Conservation (phyloP, 768 basidiomycete species). For the Xerocomellus amylosporus region DNA sequence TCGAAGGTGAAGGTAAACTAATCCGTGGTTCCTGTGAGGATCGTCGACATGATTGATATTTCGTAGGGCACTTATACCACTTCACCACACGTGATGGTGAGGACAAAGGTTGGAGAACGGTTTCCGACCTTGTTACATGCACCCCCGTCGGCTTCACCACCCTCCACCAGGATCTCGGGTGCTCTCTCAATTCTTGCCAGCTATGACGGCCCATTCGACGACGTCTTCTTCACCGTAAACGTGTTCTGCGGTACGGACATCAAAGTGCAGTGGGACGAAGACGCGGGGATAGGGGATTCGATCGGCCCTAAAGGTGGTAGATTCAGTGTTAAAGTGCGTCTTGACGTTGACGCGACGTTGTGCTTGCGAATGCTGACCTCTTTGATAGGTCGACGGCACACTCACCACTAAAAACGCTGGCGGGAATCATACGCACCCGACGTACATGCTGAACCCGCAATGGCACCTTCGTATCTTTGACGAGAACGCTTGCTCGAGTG, state of each 20-base stretch:
- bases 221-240: conserved; percentile 67
- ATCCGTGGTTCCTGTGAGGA: neutral
- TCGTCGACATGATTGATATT: neutral
- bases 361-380: neutral
- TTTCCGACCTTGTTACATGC: conserved; percentile 24
- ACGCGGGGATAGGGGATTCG: conserved; percentile 13
- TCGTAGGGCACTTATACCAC: conserved; percentile 44
- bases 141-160: neutral
- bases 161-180: conserved; percentile 32
- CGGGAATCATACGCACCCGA: conserved; percentile 75
- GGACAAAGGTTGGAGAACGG: conserved; percentile 8
- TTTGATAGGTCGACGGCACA: conserved; percentile 51
- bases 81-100: conserved; percentile 42
- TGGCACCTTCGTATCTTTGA: conserved; percentile 65
- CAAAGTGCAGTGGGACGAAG: conserved; percentile 47
- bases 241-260: conserved; percentile 43
- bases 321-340: conserved; percentile 17
- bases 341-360: neutral
- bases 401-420: conserved; percentile 75
- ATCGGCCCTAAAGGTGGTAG: neutral
- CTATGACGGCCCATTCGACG: conserved; percentile 62
- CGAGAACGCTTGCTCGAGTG: conserved; percentile 11
- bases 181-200: conserved; percentile 57
- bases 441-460: conserved; percentile 90
- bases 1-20: conserved; percentile 40